Evolutionary conservation across 371 early-diverging fungal species (phyloP), one percentile per base, ranked within the genome.

Genomic region (Catenaria anguillulae): DNA sequence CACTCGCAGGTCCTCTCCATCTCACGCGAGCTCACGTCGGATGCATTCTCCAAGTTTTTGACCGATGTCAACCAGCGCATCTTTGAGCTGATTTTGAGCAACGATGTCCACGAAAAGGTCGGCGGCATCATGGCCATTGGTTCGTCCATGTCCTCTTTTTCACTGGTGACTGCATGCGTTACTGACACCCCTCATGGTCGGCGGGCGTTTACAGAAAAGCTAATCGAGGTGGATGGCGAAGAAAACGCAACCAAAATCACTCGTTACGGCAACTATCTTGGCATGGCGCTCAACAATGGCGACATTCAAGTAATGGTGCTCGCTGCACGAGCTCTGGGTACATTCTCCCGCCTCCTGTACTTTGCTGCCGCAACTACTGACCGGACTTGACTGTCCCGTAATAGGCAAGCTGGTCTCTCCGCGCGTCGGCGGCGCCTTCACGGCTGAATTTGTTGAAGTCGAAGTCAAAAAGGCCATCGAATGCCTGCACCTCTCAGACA

Each of bases 381-480:
- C n/a, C n/a, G n/a, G n/a, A n/a, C n/a, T n/a, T n/a, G n/a, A n/a
- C n/a, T n/a, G n/a, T n/a, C n/a, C n/a, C n/a, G n/a, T n/a, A n/a
- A n/a, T n/a, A 84, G 86, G 86, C 13, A 78, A 81, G 24, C 70
- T 90, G 65, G 90, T 87, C 0, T 76, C 80, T 21, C 79, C 85
- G 36, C 40, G 58, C 40, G 31, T 64, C 55, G 85, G 88, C 31
- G 84, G 86, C 23, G 84, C 89, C 0, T 73, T 88, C 45, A 88
- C 87, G 3, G 84, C 90, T 10, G 89, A 90, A 65, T 79, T 86
- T 60, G 89, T 91, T 3, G 90, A 91, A 62, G 84, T 84, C 56
- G 90, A 93, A 71, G 85, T 91, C 13, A 89, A 89, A 67, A 76
- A 88, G 61, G 87, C 90, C 0, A 64, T 93, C 29, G 94, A 93